Evolutionary conservation across 495 filamentous ascomycete genomes (phyloP), one percentile per base, ranked within the genome.

Genomic region (Chlorociboria aeruginascens): DNA sequence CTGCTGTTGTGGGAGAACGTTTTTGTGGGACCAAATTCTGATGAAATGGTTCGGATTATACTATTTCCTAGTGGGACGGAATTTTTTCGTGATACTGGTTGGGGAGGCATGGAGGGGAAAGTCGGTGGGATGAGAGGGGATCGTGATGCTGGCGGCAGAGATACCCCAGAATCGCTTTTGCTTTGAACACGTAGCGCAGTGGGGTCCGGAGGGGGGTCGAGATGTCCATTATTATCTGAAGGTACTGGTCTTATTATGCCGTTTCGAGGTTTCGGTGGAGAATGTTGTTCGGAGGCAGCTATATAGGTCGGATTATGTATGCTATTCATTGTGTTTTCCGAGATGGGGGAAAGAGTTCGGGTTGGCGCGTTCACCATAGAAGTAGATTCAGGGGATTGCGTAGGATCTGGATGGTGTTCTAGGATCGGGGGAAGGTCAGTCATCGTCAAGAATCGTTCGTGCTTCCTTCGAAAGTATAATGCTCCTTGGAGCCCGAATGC

Each of bases 321-420:
- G 25, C 34, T 34, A 47, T 58, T 56, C 54, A 62, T 55, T 30
- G 54, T 31, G 52, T 47, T 49, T 17, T 20, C 34, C 16, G 56
- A 50, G n/a, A 55, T 13, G 10, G 54, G 49, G 6, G 54, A 52
- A 42, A 60, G 48, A 2, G 48, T 45, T 43, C 45, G 33, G 14
- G 20, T 6, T 13, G 36, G 48, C 9, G 20, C 48, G 45, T 53
- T 39, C 11, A 45, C 25, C 9, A 37, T 28, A n/a, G 25, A 16
- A n/a, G 12, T 16, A 44, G 13, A 39, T 2, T 29, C 30, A 25
- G 20, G 20, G 4, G 20, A 25, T 25, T 25, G 20, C 4, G 20
- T 25, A 25, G 20, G 20, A 25, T 25, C 4, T 25, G 1, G 20
- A 25, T 25, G 1, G 20, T 25, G 20, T 25, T 25, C 20, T 25